Evolutionary conservation across 2,329 filamentous ascomycete genomes (phyloP), one percentile per base, ranked within the genome.

Genomic region (Laburnicola sp.): DNA sequence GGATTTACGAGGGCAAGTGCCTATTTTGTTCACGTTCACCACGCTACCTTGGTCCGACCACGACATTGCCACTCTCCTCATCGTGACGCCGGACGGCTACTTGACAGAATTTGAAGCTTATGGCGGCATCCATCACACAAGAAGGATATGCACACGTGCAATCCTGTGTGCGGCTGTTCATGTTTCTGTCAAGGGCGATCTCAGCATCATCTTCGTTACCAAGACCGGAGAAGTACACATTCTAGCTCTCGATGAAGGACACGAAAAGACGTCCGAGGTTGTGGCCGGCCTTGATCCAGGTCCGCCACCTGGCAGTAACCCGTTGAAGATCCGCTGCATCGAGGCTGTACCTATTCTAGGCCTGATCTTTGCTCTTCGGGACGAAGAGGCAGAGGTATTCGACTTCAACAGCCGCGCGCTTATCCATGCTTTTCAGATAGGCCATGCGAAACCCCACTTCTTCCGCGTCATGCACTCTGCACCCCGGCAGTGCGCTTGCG

Each of bases 11-110:
- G 80, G 81, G 6, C 82, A 86, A 44, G 78, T 83, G 35, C 79
- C 84, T 0, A 84, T 89, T 63, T 84, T 86, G 51, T 91, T 91
- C 59, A 78, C 78, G 0, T 71, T 73, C 41, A 56, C 61, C 27
- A 72, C 76, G 2, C 60, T 73, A 22, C 62, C 65, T 7, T 51
- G 57, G 4, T 41, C 56, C 11, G 69, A 73, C 9, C 63, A 62
- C 2, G 64, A 66, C 5, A 65, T 65, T 27, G 51, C 66, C 1
- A 68, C 78, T 8, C 69, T 91, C 1, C 66, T 89, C 6, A 65
- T 90, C 6, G 78, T 91, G 4, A 83, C 82, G 31, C 79, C 82
- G 11, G 85, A 87, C 46, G 88, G 88, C 0, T 76, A 78, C 2
- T 74, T 91, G 63, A 79, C 78, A 0, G 84, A 88, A 60, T 70